Evolutionary conservation across 2,329 filamentous ascomycete species (phyloP), one percentile per base, ranked within the genome.

Genomic region (Ophiostoma piceae): DNA sequence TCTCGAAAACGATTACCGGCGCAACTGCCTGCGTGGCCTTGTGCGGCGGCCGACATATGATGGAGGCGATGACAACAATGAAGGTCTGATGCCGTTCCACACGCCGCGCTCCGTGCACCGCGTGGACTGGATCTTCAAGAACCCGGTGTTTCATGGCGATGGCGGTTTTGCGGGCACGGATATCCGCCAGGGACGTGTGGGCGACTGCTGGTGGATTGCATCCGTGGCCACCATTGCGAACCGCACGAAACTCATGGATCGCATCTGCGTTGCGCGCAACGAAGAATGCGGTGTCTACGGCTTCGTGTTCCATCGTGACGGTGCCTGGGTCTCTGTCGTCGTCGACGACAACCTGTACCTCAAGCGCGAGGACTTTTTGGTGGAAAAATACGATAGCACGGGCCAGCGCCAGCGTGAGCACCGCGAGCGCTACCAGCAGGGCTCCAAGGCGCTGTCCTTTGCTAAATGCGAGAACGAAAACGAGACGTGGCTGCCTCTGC

Each of bases 191-290:
- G 80, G 80, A 26, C 72, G 72, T 11, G 84, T 85, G 72, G 90
- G 90, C 1, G 88, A 92, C 76, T 92, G 90, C 78, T 92, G 90
- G 89, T 87, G 90, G 77, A 82, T 92, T 76, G 88, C 90, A 4
- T 88, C 88, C 0, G 78, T 92, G 19, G 88, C 87, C 26, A 90
- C 89, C 0, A 84, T 92, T 74, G 87, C 86, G 12, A 90, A 90
- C 73, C 87, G 88, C 73, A 79, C 84, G 68, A 86, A 84, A 2
- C 77, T 92, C 41, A 89, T 92, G 74, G 83, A 89, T 69, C 84
- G 83, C 70, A 82, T 92, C 8, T 92, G 90, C 72, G 87, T 92
- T 54, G 86, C 84, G 7, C 83, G 85, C 5, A 85, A 92, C 73
- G 88, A 91, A 80, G 85, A 76, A 80, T 90, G 80, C 47, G 73